Conservation (phyloP, 1,284 basidiomycete genomes). For the Ceratobasidium sp. region DNA sequence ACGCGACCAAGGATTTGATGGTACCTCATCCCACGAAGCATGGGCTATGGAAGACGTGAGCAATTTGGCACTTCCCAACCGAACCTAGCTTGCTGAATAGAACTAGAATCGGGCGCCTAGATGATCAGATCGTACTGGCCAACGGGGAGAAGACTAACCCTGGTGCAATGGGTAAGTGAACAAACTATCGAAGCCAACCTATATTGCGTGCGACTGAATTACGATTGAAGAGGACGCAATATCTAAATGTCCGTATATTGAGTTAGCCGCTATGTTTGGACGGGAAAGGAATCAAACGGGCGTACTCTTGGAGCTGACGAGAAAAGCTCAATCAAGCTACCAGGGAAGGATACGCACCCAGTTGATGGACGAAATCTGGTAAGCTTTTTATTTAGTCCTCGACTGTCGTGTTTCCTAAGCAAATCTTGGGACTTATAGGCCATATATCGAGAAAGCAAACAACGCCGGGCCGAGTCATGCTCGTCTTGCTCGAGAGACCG, state of each 20-base stretch:
- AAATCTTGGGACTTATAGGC: slow-evolving; percentile 51
- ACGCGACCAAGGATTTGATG: slow-evolving; percentile 46
- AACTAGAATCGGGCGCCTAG: slow-evolving; percentile 38
- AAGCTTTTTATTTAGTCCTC: too few relatives aligned
- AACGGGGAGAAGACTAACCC: slow-evolving; percentile 59
- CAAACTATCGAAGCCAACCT: slow-evolving; percentile 61
- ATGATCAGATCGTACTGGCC: slow-evolving; percentile 48
- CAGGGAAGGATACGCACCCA: slow-evolving; percentile 55
- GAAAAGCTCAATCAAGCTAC: slow-evolving; percentile 57
- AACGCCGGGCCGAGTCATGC: slow-evolving; percentile 59
- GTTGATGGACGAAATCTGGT: slow-evolving; percentile 61
- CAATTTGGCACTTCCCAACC: too few relatives aligned
- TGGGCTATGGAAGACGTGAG: slow-evolving; percentile 39
- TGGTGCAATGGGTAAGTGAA: slow-evolving; percentile 59
- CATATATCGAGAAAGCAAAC: slow-evolving; percentile 63
- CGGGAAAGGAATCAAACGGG: slow-evolving; percentile 63
- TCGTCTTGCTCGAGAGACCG: slow-evolving; percentile 60
- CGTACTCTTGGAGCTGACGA: slow-evolving; percentile 61
- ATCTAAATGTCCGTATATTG: slow-evolving; percentile 58
- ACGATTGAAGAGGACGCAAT: slow-evolving; percentile 51
- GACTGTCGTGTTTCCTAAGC: too few relatives aligned
- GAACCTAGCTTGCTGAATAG: not conserved
- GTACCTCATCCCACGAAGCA: slow-evolving; percentile 44
- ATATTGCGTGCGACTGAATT: slow-evolving; percentile 55
- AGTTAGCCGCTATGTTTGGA: slow-evolving; percentile 60